Base-by-base conservation (phyloP, 345 rosid genomes). In the Hibiscus trionum region DNA sequence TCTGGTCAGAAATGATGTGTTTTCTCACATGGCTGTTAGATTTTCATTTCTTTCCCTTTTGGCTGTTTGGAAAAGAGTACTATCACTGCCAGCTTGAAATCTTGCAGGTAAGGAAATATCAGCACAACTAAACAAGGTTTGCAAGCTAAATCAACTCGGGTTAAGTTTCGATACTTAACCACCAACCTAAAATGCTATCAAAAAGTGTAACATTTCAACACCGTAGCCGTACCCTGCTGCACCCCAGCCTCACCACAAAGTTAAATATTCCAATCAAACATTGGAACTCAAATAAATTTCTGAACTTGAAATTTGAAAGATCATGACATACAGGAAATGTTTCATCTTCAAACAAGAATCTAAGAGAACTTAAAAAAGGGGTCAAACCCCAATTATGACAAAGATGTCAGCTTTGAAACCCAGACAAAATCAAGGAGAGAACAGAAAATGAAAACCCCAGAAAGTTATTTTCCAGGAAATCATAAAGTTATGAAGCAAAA, bases 21-120 rank as follows among this genome's bases (percentile, higher is more conserved):
- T 46, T 21, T 70, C 49, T 74, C 84, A 75, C 78, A 69, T 78
- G 79, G 35, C 11, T 50, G 9, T 59, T 4, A 27, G 62, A 4
- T 11, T 26, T 26, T 1, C 4, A 24, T 59, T 11, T 24, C 11
- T 24, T 24, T 58, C 31, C 33, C 31, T 59, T 59, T 59, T 59
- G 62, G 62, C 35, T 59, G 50, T 66, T 44, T n/a, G 10, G 8
- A 52, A 58, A 67, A 53, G 6, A 55, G 16, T 26, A 62, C 24
- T 1, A 3, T 58, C 15, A 12, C 15, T 19, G 15, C 46, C 17
- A 4, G 39, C 29, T 35, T 33, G 72, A 27, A 26, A 46, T 46
- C 19, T 37, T 44, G 59, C 35, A n/a, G 58, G 27, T 27, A 29
- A 37, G 42, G 4, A 69, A 33, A 69, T 35, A 31, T 35, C 72